Conservation (phyloP, 306 rosid genomes). For the Gastrolobium villosum region DNA sequence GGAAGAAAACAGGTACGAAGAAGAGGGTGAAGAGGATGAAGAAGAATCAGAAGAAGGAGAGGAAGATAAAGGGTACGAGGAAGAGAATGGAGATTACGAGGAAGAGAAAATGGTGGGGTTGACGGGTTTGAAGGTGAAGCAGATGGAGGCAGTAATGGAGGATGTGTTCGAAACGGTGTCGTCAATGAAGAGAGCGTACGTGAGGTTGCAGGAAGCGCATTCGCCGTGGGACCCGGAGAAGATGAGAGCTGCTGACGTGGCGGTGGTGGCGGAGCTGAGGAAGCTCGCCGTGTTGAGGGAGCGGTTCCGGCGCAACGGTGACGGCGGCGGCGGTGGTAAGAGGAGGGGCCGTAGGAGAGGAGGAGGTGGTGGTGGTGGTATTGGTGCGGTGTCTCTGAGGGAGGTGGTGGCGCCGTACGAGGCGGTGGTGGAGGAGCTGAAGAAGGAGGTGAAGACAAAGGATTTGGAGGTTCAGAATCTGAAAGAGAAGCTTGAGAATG, state of each 20-base stretch:
- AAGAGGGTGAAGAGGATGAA: not conserved
- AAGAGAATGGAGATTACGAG: slow-evolving; percentile 32
- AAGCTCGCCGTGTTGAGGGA: slow-evolving; percentile 78
- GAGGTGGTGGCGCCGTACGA: slow-evolving; percentile 98
- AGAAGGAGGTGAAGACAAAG: slow-evolving; percentile 80
- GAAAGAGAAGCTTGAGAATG: slow-evolving; percentile 82
- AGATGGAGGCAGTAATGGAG: slow-evolving; percentile 76
- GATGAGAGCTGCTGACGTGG: slow-evolving; percentile 83
- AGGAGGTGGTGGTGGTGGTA: slow-evolving; percentile 9
- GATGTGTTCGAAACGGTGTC: slow-evolving; percentile 87
- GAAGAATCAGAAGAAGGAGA: slow-evolving; percentile 28
- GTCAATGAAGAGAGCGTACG: slow-evolving; percentile 85
- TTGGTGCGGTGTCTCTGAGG: slow-evolving; percentile 57
- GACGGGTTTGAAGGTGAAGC: slow-evolving; percentile 56
- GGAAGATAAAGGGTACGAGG: slow-evolving; percentile 35
- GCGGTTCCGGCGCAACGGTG: slow-evolving; percentile 62
- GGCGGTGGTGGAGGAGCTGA: slow-evolving; percentile 90
- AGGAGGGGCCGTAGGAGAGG: slow-evolving; percentile 48
- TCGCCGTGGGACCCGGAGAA: slow-evolving; percentile 92
- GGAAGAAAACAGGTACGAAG: slow-evolving; percentile 54
- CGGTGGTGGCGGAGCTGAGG: slow-evolving; percentile 86
- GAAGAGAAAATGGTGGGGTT: slow-evolving; percentile 45
- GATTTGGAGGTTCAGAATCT: slow-evolving; percentile 81
- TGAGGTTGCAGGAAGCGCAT: slow-evolving; percentile 83
- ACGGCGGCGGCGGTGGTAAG: slow-evolving; percentile 43